These are phyloP conservation scores for Holtermanniella nyarrowii DNA, from an alignment of 768 basidiomycete genomes.

Conservation along the genomic window DNA sequence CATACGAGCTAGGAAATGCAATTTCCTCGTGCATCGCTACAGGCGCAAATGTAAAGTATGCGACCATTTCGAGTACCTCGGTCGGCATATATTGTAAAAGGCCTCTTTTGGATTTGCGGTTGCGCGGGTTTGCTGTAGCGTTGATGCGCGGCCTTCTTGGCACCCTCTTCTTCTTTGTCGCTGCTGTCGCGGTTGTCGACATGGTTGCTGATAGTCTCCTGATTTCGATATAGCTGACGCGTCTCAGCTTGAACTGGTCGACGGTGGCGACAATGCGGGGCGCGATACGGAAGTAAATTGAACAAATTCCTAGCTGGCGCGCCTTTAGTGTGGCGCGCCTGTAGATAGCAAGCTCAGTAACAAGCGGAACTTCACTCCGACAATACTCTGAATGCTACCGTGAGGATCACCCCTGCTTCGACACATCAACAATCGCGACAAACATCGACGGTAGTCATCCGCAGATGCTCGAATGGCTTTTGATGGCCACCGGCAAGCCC, in stretches of 20 bases:
- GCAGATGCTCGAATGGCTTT: too few species aligned
- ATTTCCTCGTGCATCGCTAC: neutral
- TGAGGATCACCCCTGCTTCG: too few species aligned
- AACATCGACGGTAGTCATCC: too few species aligned
- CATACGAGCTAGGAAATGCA: neutral
- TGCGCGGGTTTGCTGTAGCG: neutral
- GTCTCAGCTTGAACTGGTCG: neutral
- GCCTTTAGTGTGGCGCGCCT: too few species aligned
- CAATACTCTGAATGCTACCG: too few species aligned
- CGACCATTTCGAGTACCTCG: neutral
- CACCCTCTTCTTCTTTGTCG: neutral
- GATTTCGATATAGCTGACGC: neutral
- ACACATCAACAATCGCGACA: too few species aligned
- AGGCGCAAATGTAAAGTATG: too few species aligned
- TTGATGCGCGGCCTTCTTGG: neutral
- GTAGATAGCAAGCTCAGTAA: too few species aligned
- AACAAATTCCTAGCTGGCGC: neutral
- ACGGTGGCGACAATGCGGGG: neutral
- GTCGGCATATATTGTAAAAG: neutral
- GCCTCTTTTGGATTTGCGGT: neutral
- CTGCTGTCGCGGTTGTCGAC: neutral
- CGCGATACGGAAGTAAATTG: neutral
- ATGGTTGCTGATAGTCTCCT: neutral
- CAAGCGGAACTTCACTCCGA: too few species aligned
- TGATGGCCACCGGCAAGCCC: too few species aligned